Evolutionary conservation across 345 rosid species (phyloP).

Genomic region (Draba incana): DNA sequence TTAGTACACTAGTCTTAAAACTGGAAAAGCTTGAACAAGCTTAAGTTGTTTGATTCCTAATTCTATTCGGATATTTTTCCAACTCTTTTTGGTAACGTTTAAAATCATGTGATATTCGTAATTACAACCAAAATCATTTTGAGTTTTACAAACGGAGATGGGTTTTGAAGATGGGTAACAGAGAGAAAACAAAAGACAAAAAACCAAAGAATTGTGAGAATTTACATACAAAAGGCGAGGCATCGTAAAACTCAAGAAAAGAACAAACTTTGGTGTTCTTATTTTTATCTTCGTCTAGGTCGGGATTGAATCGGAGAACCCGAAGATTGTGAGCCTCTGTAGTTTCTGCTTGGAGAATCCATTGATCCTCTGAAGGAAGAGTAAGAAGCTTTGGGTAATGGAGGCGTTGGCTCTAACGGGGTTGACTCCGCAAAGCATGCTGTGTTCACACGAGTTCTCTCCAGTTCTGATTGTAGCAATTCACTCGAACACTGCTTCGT

Average conservation of each 20-base stretch:
- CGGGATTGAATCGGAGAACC: constrained; percentile 65
- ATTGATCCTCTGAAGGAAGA: constrained; percentile 62
- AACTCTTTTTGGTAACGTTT: not conserved
- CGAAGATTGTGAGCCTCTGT: constrained; percentile 48
- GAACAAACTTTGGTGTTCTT: not conserved
- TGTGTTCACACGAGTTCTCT: constrained; percentile 87
- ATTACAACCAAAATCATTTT: constrained; percentile 18
- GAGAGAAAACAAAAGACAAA: not conserved
- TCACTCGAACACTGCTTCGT: constrained; percentile 84
- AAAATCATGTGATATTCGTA: constrained; percentile 4
- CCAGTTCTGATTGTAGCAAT: constrained; percentile 79
- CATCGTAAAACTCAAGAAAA: not conserved
- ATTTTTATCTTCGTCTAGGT: constrained; percentile 58
- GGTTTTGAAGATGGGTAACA: not conserved
- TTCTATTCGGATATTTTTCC: not conserved
- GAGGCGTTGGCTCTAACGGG: constrained; percentile 63
- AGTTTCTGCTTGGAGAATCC: constrained; percentile 70
- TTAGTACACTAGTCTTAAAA: constrained; percentile 18
- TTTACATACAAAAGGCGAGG: constrained; percentile 21
- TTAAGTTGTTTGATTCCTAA: constrained; percentile 2
- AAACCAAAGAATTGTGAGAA: not conserved
- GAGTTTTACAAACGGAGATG: not conserved
- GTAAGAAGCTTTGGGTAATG: constrained; percentile 64
- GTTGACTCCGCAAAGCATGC: constrained; percentile 85
- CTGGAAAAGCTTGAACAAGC: constrained; percentile 23